Conservation (phyloP, 495 filamentous ascomycete genomes). For the Penicillium psychrofluorescens region DNA sequence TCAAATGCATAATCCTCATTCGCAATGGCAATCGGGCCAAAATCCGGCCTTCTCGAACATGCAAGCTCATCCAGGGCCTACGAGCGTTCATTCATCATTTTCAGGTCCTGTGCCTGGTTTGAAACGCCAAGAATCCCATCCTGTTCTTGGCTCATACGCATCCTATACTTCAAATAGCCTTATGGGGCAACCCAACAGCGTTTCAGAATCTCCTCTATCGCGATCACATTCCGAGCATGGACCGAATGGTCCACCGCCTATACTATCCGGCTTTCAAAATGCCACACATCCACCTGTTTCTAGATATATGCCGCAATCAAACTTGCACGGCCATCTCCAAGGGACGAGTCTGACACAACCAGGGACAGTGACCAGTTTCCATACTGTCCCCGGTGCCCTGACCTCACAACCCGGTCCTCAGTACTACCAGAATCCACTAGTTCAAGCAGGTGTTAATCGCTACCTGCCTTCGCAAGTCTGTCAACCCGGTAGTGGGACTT, state of each 20-base stretch:
- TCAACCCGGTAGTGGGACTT: not conserved
- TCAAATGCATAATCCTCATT: too few species aligned
- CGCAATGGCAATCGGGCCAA: not conserved
- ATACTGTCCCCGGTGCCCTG: not conserved
- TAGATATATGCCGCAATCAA: conserved; percentile 6
- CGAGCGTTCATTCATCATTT: not conserved
- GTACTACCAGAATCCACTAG: conserved; percentile 9
- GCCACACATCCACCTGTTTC: conserved; percentile 1
- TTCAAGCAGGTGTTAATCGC: conserved; percentile 4
- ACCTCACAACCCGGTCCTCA: not conserved
- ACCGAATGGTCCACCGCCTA: not conserved
- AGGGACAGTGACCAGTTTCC: conserved; percentile 1
- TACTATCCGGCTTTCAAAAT: too few species aligned
- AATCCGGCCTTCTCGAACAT: not conserved
- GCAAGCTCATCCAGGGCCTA: too few species aligned
- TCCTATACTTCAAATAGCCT: not conserved
- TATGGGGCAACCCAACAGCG: too few species aligned
- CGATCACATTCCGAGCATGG: conserved; percentile 11
- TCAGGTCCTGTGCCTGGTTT: conserved; percentile 58
- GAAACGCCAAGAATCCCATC: conserved; percentile 16
- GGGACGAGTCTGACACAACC: conserved; percentile 5
- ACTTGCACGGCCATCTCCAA: conserved; percentile 6
- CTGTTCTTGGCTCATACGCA: not conserved
- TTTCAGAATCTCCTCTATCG: conserved; percentile 1
- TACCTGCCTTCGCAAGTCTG: conserved; percentile 6